Base-by-base conservation (phyloP, 2,329 filamentous ascomycete genomes). In the Zasmidium cellare region DNA sequence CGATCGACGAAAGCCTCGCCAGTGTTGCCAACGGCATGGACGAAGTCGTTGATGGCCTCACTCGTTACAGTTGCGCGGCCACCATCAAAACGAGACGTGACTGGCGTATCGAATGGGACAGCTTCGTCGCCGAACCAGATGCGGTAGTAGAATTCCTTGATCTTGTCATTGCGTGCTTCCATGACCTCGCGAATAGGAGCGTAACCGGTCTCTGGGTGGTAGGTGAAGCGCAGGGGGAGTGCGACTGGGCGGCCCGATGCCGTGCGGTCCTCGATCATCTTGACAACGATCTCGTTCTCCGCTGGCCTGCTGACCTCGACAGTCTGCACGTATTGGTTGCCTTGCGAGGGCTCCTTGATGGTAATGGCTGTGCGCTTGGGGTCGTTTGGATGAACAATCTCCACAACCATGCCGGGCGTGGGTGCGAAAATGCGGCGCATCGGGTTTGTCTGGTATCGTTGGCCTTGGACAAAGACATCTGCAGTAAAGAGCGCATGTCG, bases 101-200 rank as follows among this genome's bases (percentile, higher is more conserved):
- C 90, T 35, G 90, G 82, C 16, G 89, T 88, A 69, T 97, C 88
- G 55, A 97, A 90, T 55, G 96, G 88, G 51, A 96, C 83, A 46
- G 83, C 77, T 70, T 96, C 92, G 59, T 92, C 84, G 45, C 92
- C 94, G 69, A 99, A 99, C 94, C 94, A 99, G 65, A 96, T 88
- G 67, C 88, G 87, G 87, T 96, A 99, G 83, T 99, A 99, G 75
- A 99, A 99, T 76, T 96, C 91, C 82, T 99, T 99, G 82, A 99
- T 97, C 64, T 91, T 90, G 73, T 99, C 93, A 73, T 99, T 99
- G 71, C 94, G 91, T 55, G 86, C 89, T 35, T 92, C 85, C 94
- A 99, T 99, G 63, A 97, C 89, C 76, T 99, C 94, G 61, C 89
- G 89, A 66, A 99, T 96, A 18, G 94, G 94, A n/a, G 96, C 93